Evolutionary conservation across 2,329 filamentous ascomycete genomes (phyloP).

Genomic region (Fusarium albidum): DNA sequence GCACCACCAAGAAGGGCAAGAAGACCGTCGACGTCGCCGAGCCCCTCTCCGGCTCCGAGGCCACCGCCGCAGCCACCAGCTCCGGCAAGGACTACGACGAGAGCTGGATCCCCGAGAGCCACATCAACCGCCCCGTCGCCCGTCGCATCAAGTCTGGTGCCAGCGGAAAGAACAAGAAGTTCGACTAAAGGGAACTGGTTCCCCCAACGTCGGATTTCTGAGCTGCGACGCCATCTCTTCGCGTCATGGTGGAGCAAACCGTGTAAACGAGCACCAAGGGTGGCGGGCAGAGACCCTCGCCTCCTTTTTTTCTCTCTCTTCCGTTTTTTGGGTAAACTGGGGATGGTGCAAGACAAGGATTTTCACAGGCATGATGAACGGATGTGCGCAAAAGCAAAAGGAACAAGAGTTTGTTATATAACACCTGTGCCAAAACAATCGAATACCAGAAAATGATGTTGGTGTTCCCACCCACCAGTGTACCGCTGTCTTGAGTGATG

Average conservation of each 20-base stretch:
- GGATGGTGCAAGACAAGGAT: conserved; percentile 17
- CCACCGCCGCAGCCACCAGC: conserved; percentile 72
- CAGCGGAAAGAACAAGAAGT: conserved; percentile 54
- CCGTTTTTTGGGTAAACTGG: conserved; percentile 27
- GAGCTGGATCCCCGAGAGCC: conserved; percentile 91
- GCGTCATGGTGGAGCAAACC: conserved; percentile 2
- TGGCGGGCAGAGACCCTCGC: conserved; percentile 11
- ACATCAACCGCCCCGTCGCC: conserved; percentile 85
- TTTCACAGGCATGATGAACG: conserved; percentile 19
- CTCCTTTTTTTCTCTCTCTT: neutral
- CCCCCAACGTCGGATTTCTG: neutral
- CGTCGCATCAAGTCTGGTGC: conserved; percentile 70
- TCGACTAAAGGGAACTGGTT: conserved; percentile 37
- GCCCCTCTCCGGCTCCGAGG: conserved; percentile 74
- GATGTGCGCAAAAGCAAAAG: conserved; percentile 4
- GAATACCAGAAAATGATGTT: conserved; percentile 24
- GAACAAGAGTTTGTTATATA: conserved; percentile 35
- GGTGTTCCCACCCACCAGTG: conserved; percentile 3
- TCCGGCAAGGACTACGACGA: conserved; percentile 82
- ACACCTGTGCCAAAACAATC: conserved; percentile 35
- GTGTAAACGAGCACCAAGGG: conserved; percentile 17
- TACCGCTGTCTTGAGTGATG: no score
- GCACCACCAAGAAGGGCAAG: conserved; percentile 69
- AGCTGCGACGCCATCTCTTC: conserved; percentile 1
- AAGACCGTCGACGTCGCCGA: conserved; percentile 69